Base-by-base conservation (phyloP, 202 grass and related monocot species). In the Miscanthus sacchariflorus region DNA sequence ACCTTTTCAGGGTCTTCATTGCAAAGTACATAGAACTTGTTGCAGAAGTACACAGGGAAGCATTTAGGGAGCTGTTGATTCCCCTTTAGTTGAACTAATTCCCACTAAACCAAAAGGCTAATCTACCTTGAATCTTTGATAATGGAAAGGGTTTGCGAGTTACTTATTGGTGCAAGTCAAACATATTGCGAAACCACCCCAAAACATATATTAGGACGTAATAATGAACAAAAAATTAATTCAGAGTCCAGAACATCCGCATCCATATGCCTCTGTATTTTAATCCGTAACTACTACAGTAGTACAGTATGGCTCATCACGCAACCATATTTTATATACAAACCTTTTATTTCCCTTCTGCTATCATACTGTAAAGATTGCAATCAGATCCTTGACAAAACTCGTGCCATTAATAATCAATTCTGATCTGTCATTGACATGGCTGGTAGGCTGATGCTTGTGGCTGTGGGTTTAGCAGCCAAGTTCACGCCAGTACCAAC, bases 1-100 rank as follows among this genome's bases (percentile, higher is more conserved):
- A 43, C 56, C n/a, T 79, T 68, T 33, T 74, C 81, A 72, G 54
- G 23, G 79, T 84, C 11, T 85, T 73, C 23, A 46, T 74, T 46
- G 12, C 82, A 33, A 74, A 23, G 14, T 70, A 49, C 50, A 5
- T 79, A 17, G 33, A 52, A 49, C 3, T 66, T 40, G 39, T 13
- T 40, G 4, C 25, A 49, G 21, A 72, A 89, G 71, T 73, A 79
- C 46, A 40, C 21, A 14, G 12, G 23, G 10, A 78, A 46, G 38
- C 36, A 83, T 48, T 48, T 48, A 48, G 3, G 46, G 12, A 48
- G 46, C 46, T 48, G 46, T 14, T 48, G 46, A 14, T 48, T 14
- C 46, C 46, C 12, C 46, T 48, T 48, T 48, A 14, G 46, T 48
- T 48, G 3, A 48, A 48, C 46, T 48, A 48, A 48, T 14, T 48